These are phyloP conservation scores for Pezicula rhizophila DNA, from an alignment of 2,329 filamentous ascomycete genomes.

Conservation along the genomic window DNA sequence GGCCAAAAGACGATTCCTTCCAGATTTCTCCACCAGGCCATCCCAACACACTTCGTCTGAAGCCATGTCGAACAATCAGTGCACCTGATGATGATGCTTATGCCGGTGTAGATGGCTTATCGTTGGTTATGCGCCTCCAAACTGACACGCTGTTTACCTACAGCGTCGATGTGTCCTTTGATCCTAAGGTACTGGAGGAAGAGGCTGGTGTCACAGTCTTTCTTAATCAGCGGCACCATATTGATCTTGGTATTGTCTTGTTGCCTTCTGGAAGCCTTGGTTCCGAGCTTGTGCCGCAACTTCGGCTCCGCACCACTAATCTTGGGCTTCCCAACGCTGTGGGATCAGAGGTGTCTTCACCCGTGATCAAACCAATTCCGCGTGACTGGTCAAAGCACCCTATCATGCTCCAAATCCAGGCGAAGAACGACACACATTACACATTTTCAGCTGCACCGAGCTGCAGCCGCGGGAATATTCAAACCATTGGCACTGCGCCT, in stretches of 20 bases:
- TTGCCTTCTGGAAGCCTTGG: slow-evolving; percentile 23
- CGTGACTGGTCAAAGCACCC: slow-evolving; percentile 27
- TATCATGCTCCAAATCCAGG: slow-evolving; percentile 4
- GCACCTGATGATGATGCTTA: too few species aligned
- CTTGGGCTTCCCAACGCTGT: slow-evolving; percentile 27
- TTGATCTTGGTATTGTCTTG: slow-evolving; percentile 29
- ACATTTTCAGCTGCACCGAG: slow-evolving; percentile 9
- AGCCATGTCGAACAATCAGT: slow-evolving; percentile 42
- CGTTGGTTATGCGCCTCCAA: slow-evolving; percentile 49
- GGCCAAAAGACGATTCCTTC: slow-evolving; percentile 41
- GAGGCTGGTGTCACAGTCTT: slow-evolving; percentile 49
- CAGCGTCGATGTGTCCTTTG: slow-evolving; percentile 39
- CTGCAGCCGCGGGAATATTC: slow-evolving; percentile 33
- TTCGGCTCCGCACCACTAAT: slow-evolving; percentile 1
- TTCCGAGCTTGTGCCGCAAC: slow-evolving; percentile 2
- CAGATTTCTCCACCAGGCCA: slow-evolving; percentile 36
- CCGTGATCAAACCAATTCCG: slow-evolving; percentile 34
- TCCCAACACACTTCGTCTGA: slow-evolving; percentile 38
- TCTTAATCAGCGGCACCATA: slow-evolving; percentile 41
- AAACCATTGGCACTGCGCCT: slow-evolving; percentile 37
- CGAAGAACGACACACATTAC: slow-evolving; percentile 11
- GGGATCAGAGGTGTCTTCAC: slow-evolving; percentile 31
- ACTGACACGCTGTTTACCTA: slow-evolving; percentile 49
- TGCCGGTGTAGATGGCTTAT: slow-evolving; percentile 41
- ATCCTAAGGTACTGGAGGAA: slow-evolving; percentile 31